Percentiles rank a stretch among this genome's conserved stretches.
Conservation (phyloP, 495 filamentous ascomycete species). For the Aspergillus egyptiacus region DNA sequence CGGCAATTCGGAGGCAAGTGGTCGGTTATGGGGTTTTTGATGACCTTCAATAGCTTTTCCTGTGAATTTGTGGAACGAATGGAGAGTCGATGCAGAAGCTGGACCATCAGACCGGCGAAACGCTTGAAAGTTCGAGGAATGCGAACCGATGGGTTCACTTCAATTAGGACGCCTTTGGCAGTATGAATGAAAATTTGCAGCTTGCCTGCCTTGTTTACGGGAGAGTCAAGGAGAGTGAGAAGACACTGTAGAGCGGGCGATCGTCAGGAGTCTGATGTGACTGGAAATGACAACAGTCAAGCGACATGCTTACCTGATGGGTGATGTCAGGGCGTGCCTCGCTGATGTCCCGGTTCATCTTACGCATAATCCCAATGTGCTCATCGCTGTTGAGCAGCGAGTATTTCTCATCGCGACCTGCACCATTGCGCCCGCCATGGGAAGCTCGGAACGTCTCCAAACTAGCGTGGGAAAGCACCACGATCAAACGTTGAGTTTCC, state of each 20-base stretch:
- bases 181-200: constrained; percentile 99
- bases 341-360: constrained; percentile 98
- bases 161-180: constrained; percentile 91
- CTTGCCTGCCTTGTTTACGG: constrained; percentile 94
- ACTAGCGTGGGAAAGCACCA: constrained; percentile 94
- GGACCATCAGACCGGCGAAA: constrained; percentile 97
- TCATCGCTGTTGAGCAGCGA: constrained; percentile 96
- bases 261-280: constrained; percentile 8
- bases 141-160: constrained; percentile 93
- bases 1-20: constrained; percentile 95
- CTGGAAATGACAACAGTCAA: background rate
- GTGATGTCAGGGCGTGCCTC: constrained; percentile 97
- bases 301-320: constrained; percentile 69
- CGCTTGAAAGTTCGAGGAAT: constrained; percentile 98
- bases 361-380: constrained; percentile 97
- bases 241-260: constrained; percentile 60
- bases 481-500: constrained; percentile 82
- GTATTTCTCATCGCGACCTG: constrained; percentile 83
- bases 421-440: constrained; percentile 60
- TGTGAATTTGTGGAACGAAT: constrained; percentile 94
- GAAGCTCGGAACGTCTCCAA: constrained; percentile 93
- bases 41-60: constrained; percentile 95
- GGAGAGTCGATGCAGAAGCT: constrained; percentile 91
- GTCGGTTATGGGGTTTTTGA: constrained; percentile 95
- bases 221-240: constrained; percentile 93